phyloP scores from a whole-genome alignment of 192 early-diverging fungal genomes.

The Coemansia biformis region DNA sequence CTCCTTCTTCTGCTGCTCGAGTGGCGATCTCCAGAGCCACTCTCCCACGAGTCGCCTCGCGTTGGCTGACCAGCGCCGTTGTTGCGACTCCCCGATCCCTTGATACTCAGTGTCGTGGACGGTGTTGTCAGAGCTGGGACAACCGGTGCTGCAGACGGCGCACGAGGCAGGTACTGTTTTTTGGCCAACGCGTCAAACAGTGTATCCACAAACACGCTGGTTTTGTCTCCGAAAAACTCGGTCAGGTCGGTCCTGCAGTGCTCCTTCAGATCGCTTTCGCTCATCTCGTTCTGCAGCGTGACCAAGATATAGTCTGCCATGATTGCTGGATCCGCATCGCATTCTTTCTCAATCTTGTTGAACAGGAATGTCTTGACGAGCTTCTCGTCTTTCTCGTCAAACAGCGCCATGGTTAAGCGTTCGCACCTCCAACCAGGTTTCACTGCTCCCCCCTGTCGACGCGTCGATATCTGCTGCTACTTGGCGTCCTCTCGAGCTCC shows the following conservation, averaged over 20 bases:
- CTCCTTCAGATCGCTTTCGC: conserved; percentile 20
- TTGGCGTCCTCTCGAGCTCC: too few relatives aligned
- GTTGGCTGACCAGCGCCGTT: too few relatives aligned
- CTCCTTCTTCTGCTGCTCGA: conserved; percentile 21
- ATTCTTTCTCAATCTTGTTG: conserved; percentile 41
- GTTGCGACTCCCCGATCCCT: neutral
- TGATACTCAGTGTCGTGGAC: neutral
- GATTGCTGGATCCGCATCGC: conserved; percentile 37
- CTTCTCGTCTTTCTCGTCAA: conserved; percentile 31
- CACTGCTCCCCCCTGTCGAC: too few relatives aligned
- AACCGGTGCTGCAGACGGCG: neutral
- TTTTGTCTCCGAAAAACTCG: conserved; percentile 43
- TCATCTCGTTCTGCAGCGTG: conserved; percentile 43
- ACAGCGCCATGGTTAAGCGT: conserved; percentile 31
- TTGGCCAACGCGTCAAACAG: conserved; percentile 25
- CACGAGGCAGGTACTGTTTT: conserved; percentile 20
- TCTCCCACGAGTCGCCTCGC: too few relatives aligned
- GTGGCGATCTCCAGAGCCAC: neutral
- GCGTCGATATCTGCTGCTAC: too few relatives aligned
- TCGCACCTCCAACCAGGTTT: too few relatives aligned
- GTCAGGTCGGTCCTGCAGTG: conserved; percentile 34
- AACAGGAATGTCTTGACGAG: conserved; percentile 33
- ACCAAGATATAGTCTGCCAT: conserved; percentile 47
- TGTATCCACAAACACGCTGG: conserved; percentile 22
- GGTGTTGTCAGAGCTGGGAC: neutral